Base-by-base conservation (phyloP, 2,329 filamentous ascomycete genomes). In the Colletotrichum lupini region DNA sequence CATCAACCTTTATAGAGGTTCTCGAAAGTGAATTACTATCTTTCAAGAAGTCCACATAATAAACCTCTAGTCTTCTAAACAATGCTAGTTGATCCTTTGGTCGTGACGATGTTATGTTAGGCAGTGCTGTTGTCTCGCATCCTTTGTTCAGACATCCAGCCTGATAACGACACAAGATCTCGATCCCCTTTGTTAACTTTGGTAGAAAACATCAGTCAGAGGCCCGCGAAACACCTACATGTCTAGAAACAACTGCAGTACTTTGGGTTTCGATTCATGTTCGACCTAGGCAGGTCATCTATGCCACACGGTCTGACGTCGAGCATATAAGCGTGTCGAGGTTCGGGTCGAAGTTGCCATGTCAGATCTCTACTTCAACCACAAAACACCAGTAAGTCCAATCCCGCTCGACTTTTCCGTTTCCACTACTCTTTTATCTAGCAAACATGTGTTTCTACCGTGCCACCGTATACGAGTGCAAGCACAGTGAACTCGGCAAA, bases 1-100 rank as follows among this genome's bases (percentile, higher is more conserved):
- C 79, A 28, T 77, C 77, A 16, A 75, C 77, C 57, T 82, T 78
- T 60, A 73, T 77, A n/a, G 80, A 82, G 57, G 64, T 79, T 28
- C 28, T 69, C 22, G 35, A 60, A 30, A 72, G 62, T 26, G 52
- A 58, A 3, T 64, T 63, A 16, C 61, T 74, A 16, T 52, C 57
- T 52, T 35, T 35, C 5, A 16, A 6, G 26, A 55, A 55, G 2
- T 5, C 26, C 8, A 22, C 26, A 8, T 28, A 56, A 19, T 3
- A 22, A 2, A n/a, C 3, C 12, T 9, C 14, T 35, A 26, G 42
- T 22, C 42, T 22, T 35, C 1, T n/a, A 19, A 11, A 22, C 42
- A 49, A 19, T 22, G 16, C 8, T 11, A 3, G 19, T 49, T 19
- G 7, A 8, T 9, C 19, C 42, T 49, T 49, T n/a, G 19, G 42